Conservation (phyloP, 768 basidiomycete genomes). For the Pluteus cervinus region DNA sequence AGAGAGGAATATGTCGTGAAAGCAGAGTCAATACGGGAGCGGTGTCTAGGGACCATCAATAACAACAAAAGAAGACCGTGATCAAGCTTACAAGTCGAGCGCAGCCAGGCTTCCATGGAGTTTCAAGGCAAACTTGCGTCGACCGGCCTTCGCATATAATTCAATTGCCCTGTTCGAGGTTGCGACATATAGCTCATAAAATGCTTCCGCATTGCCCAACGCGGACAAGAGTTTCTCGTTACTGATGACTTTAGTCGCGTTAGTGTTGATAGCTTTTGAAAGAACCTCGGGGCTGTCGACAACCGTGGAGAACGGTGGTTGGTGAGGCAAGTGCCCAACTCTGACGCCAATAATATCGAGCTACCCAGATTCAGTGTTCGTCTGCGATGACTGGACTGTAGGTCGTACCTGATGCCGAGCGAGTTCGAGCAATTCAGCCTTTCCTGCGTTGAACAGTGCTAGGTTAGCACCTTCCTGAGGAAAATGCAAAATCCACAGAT, state of each 20-base stretch:
- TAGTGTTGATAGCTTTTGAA: conserved; percentile 14
- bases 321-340: conserved; percentile 62
- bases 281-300: conserved; percentile 17
- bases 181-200: conserved; percentile 72
- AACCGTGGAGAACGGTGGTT: conserved; percentile 66
- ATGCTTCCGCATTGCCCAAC: conserved; percentile 48
- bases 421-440: conserved; percentile 88
- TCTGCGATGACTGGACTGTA: not conserved
- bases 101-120: conserved; percentile 84
- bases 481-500: conserved; percentile 55
- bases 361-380: conserved; percentile 31
- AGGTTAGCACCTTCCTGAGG: conserved; percentile 42
- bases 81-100: conserved; percentile 70
- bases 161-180: conserved; percentile 81
- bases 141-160: conserved; percentile 75
- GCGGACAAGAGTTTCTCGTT: conserved; percentile 56
- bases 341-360: conserved; percentile 81
- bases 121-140: conserved; percentile 80
- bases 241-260: conserved; percentile 37
- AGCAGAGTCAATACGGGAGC: conserved; percentile 56
- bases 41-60: conserved; percentile 42
- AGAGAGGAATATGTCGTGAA: conserved; percentile 69
- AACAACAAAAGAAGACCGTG: conserved; percentile 1
- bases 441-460: conserved; percentile 60
- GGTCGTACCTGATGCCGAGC: conserved; percentile 72